phyloP scores from a whole-genome alignment of 1,284 basidiomycete genomes.

The Sporisorium reilianum region DNA sequence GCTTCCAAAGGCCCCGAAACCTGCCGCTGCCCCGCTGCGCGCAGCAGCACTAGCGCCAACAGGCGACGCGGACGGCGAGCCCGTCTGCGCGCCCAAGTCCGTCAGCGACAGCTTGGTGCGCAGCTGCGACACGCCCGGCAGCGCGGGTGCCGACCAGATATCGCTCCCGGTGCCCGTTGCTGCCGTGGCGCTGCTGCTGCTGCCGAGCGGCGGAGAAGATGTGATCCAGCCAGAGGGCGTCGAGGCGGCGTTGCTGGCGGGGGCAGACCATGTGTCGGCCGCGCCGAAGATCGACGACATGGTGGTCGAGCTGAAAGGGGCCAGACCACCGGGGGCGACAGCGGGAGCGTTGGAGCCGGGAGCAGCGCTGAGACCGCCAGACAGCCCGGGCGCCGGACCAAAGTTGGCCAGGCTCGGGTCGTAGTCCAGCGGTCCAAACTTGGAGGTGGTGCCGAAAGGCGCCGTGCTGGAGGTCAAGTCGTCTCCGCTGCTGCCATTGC shows the following conservation, averaged over 20 bases:
- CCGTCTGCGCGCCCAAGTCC: constrained; percentile 17
- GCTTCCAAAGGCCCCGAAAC: constrained; percentile 16
- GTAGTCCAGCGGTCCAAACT: constrained; percentile 48
- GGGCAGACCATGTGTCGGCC: constrained; percentile 35
- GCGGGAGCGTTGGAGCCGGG: constrained; percentile 6
- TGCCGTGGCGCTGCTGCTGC: not conserved
- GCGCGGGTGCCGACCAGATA: constrained; percentile 43
- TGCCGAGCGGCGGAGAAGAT: constrained; percentile 40
- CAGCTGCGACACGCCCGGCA: constrained; percentile 28
- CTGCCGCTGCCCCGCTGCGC: not conserved
- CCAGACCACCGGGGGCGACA: constrained; percentile 4
- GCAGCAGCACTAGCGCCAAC: not conserved
- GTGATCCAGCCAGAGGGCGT: constrained; percentile 25
- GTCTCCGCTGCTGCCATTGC: constrained; percentile 3
- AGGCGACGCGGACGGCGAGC: constrained; percentile 3
- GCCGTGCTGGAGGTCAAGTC: constrained; percentile 14
- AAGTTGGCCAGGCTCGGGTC: constrained; percentile 40
- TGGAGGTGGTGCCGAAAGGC: constrained; percentile 20
- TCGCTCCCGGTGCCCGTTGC: constrained; percentile 9
- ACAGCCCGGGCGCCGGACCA: constrained; percentile 33
- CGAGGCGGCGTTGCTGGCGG: constrained; percentile 3
- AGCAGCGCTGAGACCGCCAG: constrained; percentile 8
- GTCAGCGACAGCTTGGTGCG: constrained; percentile 25
- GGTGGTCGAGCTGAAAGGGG: constrained; percentile 27
- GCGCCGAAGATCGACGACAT: constrained; percentile 43